Base-by-base conservation (phyloP, 176 grass and related monocot species). In the Stipa capillata region DNA sequence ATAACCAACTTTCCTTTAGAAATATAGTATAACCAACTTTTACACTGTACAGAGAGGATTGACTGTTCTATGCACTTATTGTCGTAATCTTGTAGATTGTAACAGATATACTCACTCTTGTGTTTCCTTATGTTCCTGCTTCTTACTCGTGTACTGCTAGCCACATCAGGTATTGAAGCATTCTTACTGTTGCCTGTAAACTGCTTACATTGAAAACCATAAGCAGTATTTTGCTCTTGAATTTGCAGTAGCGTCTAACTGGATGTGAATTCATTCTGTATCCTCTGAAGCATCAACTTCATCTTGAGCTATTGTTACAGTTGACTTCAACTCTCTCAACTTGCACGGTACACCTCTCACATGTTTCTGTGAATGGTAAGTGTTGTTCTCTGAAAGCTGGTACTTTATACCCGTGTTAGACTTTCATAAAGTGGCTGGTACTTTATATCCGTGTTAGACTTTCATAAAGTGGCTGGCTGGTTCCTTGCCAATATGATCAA, bases 361-460 rank as follows among this genome's bases (percentile, higher is more conserved):
- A 65, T 77, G 87, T 71, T 76, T 72, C 29, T 56, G 47, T 81
- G 87, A 77, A 36, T 56, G 70, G 28, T 36, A 8, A 70, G 61
- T 36, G 3, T 15, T 55, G 37, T 39, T 67, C 41, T 42, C 76
- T 48, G 34, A 57, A 61, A 53, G 16, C 21, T 81, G 11, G 27
- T 70, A 29, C 77, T 45, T 85, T 62, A 3, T 15, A n/a, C 77
- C 62, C 44, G 82, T 76, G 62, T 64, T 64, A 45, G 56, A 16
- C 18, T 65, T n/a, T n/a, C 28, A 47, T 65, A 62, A 84, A 84
- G 87, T 40, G 14, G 37, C 16, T 54, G 45, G 53, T 70, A 29
- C 77, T 45, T 85, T 62, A 3, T 15, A n/a, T 71, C 62, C 44
- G 82, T 76, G 62, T 64, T 64, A 45, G 56, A 16, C 18, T 65